Evolutionary conservation across 1,284 basidiomycete genomes (phyloP).

Genomic region (Boletus smithii): DNA sequence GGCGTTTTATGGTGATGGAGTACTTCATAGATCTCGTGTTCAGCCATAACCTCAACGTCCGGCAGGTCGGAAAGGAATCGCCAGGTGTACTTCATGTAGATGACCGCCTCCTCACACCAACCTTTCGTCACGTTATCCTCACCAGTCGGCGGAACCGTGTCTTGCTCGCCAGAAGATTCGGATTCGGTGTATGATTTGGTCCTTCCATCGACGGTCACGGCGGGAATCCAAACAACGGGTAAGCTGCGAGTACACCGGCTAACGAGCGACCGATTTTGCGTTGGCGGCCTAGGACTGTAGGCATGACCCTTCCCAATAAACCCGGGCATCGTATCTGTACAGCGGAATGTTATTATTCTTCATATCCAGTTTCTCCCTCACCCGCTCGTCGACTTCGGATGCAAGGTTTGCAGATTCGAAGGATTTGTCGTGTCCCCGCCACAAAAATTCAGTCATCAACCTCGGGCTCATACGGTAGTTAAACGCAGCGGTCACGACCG

Average conservation of each 20-base stretch:
- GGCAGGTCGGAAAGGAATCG: not conserved
- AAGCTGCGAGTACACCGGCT: slow-evolving; percentile 14
- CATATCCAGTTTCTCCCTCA: not conserved
- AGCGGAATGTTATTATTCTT: not conserved
- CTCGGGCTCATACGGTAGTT: slow-evolving; percentile 8
- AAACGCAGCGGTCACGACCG: slow-evolving; percentile 19
- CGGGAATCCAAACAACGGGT: slow-evolving; percentile 5
- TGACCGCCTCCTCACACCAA: not conserved
- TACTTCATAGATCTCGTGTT: slow-evolving; percentile 19
- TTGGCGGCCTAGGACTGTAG: not conserved
- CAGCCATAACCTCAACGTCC: slow-evolving; percentile 1
- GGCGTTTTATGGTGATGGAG: slow-evolving; percentile 16
- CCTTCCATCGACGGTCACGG: too few relatives aligned
- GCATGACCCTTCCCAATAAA: not conserved
- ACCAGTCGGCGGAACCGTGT: too few relatives aligned
- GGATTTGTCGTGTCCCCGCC: slow-evolving; percentile 7
- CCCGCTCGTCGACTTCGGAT: not conserved
- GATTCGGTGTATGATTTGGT: not conserved
- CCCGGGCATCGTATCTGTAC: slow-evolving; percentile 1
- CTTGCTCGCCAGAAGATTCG: not conserved
- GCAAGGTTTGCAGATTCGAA: not conserved
- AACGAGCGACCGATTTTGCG: not conserved
- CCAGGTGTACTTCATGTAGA: not conserved
- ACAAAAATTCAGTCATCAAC: slow-evolving; percentile 19
- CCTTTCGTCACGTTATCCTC: not conserved